Evolutionary conservation across 2,329 filamentous ascomycete species (phyloP), one percentile per base, ranked within the genome.

Genomic region (Furcasterigmium sp.): DNA sequence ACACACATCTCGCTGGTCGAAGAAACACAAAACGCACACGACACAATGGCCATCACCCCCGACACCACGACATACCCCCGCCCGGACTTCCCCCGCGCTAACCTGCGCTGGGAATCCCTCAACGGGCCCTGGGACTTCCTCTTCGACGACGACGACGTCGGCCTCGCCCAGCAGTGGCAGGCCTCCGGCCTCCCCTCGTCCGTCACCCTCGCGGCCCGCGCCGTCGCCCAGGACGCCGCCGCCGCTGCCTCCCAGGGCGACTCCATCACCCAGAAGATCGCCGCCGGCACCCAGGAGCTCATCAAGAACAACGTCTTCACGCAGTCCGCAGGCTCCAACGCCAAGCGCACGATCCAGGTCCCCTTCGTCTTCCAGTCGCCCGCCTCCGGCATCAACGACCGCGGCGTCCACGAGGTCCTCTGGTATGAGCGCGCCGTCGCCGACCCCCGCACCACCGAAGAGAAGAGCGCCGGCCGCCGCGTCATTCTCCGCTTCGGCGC

Each of bases 361-460:
- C 82, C 82, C 0, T 86, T 76, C 50, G 80, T 78, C 2, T 85
- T 84, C 53, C 82, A 85, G 56, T 72, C 75, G 5, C 73, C 74
- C 0, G 80, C 80, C 0, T 84, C 80, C 0, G 79, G 80, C 2
- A 76, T 85, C 50, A 69, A 76, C 46, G 73, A 82, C 26, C 72
- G 72, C 42, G 76, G 73, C 39, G 78, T 79, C 3, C 82, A 85
- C 54, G 80, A 85, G 57, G 76, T 85, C 4, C 56, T 85, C 8
- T 85, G 82, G 82, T 85, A 85, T 52, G 76, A 84, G 59, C 70
- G 75, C 7, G 50, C 41, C 15, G 64, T 83, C 41, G 51, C 52
- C 1, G 78, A 82, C 50, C 61, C 75, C 39, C 72, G 78, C 30
- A 63, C 57, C 1, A 47, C 59, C 3, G 55, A 62, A 6, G 67